Conservation (phyloP, 2,329 filamentous ascomycete species). For the Fusarium neocosmosporiellum region DNA sequence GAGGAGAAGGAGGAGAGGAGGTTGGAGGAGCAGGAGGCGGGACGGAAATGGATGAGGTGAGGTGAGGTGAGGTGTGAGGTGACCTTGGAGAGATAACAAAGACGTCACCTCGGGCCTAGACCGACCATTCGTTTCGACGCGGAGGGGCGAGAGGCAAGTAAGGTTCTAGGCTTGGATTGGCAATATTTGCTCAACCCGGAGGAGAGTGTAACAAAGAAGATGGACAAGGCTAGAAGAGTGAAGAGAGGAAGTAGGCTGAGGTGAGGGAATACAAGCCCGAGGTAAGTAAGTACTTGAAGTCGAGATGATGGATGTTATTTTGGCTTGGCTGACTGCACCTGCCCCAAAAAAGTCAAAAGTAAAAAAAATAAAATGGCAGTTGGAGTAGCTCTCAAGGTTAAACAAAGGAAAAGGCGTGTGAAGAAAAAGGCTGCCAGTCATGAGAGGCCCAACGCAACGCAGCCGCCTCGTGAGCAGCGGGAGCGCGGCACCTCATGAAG, state of each 20-base stretch:
- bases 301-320: conserved; percentile 9
- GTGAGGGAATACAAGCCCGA: neutral
- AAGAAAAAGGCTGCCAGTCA: neutral
- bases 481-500: conserved; percentile 28
- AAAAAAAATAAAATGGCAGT: conserved; percentile 1
- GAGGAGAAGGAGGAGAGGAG: conserved; percentile 16
- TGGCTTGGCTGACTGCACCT: conserved; percentile 25
- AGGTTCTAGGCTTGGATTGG: conserved; percentile 5
- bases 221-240: conserved; percentile 11
- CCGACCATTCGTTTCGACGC: conserved; percentile 24
- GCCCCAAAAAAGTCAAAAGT: conserved; percentile 9
- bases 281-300: neutral
- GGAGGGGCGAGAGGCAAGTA: conserved; percentile 1
- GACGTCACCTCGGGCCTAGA: conserved; percentile 36
- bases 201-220: conserved; percentile 6
- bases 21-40: conserved; percentile 9
- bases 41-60: conserved; percentile 31
- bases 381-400: conserved; percentile 8
- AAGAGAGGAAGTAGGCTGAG: conserved; percentile 2
- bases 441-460: neutral
- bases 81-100: conserved; percentile 38
- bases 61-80: conserved; percentile 39
- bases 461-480: conserved; percentile 7
- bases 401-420: neutral
- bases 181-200: neutral